Base-by-base conservation (phyloP, 2,329 filamentous ascomycete species). In the Byssothecium circinans region DNA sequence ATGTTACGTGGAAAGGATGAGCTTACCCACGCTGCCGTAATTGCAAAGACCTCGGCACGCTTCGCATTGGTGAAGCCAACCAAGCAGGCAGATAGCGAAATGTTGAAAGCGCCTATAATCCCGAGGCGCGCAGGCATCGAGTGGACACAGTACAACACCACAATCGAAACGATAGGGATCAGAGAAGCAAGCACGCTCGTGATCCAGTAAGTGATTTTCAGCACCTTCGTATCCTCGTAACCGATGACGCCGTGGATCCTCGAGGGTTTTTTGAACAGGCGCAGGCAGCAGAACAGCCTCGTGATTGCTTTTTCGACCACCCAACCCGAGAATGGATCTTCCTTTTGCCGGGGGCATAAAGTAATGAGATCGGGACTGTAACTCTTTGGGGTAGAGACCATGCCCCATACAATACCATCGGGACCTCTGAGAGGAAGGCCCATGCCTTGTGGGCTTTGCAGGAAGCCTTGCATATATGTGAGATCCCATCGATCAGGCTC, bases 251-350 rank as follows among this genome's bases (percentile, higher is more conserved):
- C 46, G 17, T 49, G 42, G 8, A 49, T 19, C 19, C 2, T 25
- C 2, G 50, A 55, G 0, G 43, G 39, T 41, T 55, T 59, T 43
- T 53, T 54, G 23, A 54, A 51, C 4, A 30, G 18, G 51, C 33
- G 1, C n/a, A 60, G 20, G 1, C 32, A 46, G 4, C 32, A 5
- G 27, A 60, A 45, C 2, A 49, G 34, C 10, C 43, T 58, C 8
- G 53, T 46, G 0, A 47, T 47, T 5, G n/a, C n/a, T n/a, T n/a
- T n/a, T n/a, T n/a, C n/a, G n/a, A n/a, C n/a, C n/a, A 49, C 45
- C 54, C 54, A 60, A 2, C 25, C 45, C 3, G 60, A 61, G 33
- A 62, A 60, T 20, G 51, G 25, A 34, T 62, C 60, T 20, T 52
- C 46, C 15, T 52, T 50, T 11, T 30, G 39, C 8, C 59, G 50